Evolutionary conservation across 345 rosid genomes (phyloP), one percentile per base, ranked within the genome.

Genomic region (Adansonia digitata): DNA sequence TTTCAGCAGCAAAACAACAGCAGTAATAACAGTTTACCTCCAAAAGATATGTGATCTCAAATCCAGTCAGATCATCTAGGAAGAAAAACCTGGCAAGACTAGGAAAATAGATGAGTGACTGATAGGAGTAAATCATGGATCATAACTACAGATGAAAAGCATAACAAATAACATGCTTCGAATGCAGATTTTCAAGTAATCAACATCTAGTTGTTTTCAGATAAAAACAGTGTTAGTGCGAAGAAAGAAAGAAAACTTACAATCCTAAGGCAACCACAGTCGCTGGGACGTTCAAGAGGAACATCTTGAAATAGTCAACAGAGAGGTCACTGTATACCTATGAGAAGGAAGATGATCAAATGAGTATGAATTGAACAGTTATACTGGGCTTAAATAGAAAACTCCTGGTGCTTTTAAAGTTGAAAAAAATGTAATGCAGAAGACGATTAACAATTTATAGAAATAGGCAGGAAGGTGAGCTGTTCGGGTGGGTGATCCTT

Each of bases 311-410:
- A 74, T 95, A 93, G 83, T 95, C 99, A 27, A 89, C 89, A 0
- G 86, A 86, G 7, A 95, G 89, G 82, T 93, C 98, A 82, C 98
- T 95, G 81, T 95, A 95, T 65, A 95, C 99, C 96, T 93, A 77
- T 72, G 48, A 29, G 56, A 64, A 40, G 49, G 63, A 65, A 70
- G 61, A 56, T 55, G 27, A 48, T 9, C 26, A 39, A 2, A 75
- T 15, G 43, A 51, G 62, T 52, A 35, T 12, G 55, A 49, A 27
- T 29, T 59, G 64, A 27, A 29, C 65, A 0, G 14, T 15, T 27
- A n/a, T 42, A 22, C n/a, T 7, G 26, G 51, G 51, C 52, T 22
- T 13, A 42, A 65, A 52, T 20, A 11, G 48, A 11, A 49, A 52
- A 48, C n/a, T 34, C 27, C 68, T 34, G n/a, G 40, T 46, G 22